Conservation (phyloP, 164 flowering plant genomes). For the Buxus sempervirens region DNA sequence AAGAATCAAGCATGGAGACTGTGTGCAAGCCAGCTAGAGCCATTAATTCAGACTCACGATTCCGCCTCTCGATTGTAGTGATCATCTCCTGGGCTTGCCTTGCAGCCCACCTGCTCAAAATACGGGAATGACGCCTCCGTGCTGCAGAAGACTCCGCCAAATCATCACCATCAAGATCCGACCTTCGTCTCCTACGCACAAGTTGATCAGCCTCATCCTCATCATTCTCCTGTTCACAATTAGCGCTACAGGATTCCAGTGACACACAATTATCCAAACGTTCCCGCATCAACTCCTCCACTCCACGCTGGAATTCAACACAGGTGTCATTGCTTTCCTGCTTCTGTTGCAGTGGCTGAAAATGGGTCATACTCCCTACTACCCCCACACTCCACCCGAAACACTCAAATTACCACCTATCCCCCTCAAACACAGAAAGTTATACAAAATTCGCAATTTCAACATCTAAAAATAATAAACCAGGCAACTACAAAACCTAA, state of each 20-base stretch:
- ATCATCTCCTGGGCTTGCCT: slow-evolving; percentile 98
- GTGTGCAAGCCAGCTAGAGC: slow-evolving; percentile 91
- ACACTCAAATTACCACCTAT: slow-evolving; percentile 9
- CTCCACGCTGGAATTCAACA: slow-evolving; percentile 65
- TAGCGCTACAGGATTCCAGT: slow-evolving; percentile 67
- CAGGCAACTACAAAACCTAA: slow-evolving; percentile 8
- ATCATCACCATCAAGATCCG: slow-evolving; percentile 90
- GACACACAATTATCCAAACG: slow-evolving; percentile 85
- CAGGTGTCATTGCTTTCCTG: slow-evolving; percentile 58
- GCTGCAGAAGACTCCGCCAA: slow-evolving; percentile 95
- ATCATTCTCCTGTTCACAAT: slow-evolving; percentile 59
- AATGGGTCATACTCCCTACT: slow-evolving; percentile 56
- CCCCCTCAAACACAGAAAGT: slow-evolving; percentile 7
- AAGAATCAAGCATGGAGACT: slow-evolving; percentile 63
- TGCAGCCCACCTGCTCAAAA: slow-evolving; percentile 93
- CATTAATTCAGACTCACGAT: slow-evolving; percentile 88
- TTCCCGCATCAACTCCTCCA: slow-evolving; percentile 84
- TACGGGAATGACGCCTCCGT: slow-evolving; percentile 76
- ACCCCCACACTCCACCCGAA: slow-evolving; percentile 7
- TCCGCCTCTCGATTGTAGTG: slow-evolving; percentile 92
- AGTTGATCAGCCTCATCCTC: slow-evolving; percentile 85
- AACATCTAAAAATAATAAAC: slow-evolving; percentile 11
- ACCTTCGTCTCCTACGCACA: slow-evolving; percentile 74
- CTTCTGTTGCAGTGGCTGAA: slow-evolving; percentile 67
- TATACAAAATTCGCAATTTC: slow-evolving; percentile 5